phyloP scores from a whole-genome alignment of 768 basidiomycete species.

The Inosperma sp. region DNA sequence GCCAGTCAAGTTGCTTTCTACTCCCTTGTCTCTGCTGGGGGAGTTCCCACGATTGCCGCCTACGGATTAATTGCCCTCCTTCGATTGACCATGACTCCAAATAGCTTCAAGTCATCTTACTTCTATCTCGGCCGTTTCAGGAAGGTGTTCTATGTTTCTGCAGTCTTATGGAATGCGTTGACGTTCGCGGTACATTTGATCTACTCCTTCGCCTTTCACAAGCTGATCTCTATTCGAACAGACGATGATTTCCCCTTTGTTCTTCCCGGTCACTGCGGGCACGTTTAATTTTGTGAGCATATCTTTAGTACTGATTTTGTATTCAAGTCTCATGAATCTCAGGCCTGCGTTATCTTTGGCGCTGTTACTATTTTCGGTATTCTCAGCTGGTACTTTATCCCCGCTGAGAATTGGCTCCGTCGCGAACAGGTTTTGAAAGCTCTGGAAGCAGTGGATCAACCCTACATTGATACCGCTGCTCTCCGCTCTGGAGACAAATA shows the following conservation, averaged over 20 bases:
- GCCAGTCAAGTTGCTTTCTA: slow-evolving; percentile 91
- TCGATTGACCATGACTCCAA: slow-evolving; percentile 71
- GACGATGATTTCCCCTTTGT: slow-evolving; percentile 85
- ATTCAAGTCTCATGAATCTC: slow-evolving; percentile 1
- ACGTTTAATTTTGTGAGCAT: slow-evolving; percentile 81
- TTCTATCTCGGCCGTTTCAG: slow-evolving; percentile 67
- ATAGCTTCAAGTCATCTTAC: slow-evolving; percentile 66
- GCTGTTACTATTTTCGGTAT: slow-evolving; percentile 74
- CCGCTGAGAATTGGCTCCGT: slow-evolving; percentile 76
- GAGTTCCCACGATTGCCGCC: slow-evolving; percentile 81
- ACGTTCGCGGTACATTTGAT: slow-evolving; percentile 55
- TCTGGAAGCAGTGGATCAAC: slow-evolving; percentile 24
- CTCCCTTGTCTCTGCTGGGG: slow-evolving; percentile 83
- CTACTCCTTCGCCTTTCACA: slow-evolving; percentile 3
- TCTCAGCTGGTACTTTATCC: slow-evolving; percentile 72
- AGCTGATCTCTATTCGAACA: slow-evolving; percentile 24
- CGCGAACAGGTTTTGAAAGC: slow-evolving; percentile 55
- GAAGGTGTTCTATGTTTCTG: slow-evolving; percentile 62
- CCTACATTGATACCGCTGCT: not conserved
- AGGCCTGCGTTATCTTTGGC: slow-evolving; percentile 79
- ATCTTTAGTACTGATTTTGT: slow-evolving; percentile 3
- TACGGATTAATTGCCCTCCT: slow-evolving; percentile 80
- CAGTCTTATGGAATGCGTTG: slow-evolving; percentile 67
- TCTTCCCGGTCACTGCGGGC: slow-evolving; percentile 70
- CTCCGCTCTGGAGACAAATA: not conserved